Base-by-base conservation (phyloP, 306 rosid genomes). In the Begonia masoniana region DNA sequence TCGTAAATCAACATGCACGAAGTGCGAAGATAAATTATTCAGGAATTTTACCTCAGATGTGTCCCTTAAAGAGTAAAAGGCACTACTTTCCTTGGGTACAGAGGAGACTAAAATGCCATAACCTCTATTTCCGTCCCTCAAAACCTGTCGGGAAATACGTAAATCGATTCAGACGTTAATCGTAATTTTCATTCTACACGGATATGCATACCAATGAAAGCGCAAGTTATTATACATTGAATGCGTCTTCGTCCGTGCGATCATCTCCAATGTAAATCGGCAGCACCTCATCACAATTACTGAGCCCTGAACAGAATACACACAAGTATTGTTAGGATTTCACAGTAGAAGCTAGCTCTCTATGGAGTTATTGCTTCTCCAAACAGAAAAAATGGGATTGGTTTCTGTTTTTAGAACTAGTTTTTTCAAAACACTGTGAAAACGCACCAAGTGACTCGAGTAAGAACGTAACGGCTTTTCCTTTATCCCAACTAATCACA, bases 241-340 rank as follows among this genome's bases (percentile, higher is more conserved):
- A 92, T 43, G 96, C 96, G 51, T 92, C 99, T 79, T 92, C 99
- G 36, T 92, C 99, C 0, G 99, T 83, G 9, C 83, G 86, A 62
- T 92, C 99, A 46, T 92, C 99, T 51, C 99, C 99, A 14, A 92
- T 74, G 51, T 92, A 92, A 47, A 92, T 83, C 0, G 99, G 96
- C 45, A 92, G 93, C 65, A 92, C 96, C 31, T 92, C 96, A 15
- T 81, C 93, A 13, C 84, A 77, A 46, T 77, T 57, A 58, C 65
- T 63, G 39, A 92, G 77, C 51, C 93, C 99, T 31, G 39, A 31
- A 31, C 39, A 31, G 39, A 31, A 31, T 5, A 31, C 9, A 6
- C 8, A 31, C 7, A 31, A 31, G 39, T 31, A 31, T 31, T 31
- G 39, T 26, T 6, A 26, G 35, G 35, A 26, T 26, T 26, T 26